A percentile compares a stretch with the other conserved stretches of the same genome.
These are phyloP conservation scores for Magnaporthiopsis incrustans DNA, from an alignment of 2,329 filamentous ascomycete species.

Conservation along the genomic window DNA sequence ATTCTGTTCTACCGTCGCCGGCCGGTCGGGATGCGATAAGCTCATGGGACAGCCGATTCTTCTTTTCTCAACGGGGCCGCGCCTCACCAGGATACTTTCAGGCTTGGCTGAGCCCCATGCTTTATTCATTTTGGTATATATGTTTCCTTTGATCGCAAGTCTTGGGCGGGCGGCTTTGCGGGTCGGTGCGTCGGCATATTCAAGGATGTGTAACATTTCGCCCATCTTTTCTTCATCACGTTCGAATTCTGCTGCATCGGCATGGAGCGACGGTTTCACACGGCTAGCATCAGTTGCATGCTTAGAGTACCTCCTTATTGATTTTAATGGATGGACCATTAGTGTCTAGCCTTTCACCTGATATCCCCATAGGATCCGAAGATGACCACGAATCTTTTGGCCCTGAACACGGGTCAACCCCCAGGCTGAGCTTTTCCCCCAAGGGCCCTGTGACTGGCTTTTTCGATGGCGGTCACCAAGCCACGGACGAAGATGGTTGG, in stretches of 20 bases:
- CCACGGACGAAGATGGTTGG: conserved; percentile 30
- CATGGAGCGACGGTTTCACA: neutral
- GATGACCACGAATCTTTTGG: too few species aligned
- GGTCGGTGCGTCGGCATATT: neutral
- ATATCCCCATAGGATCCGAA: too few species aligned
- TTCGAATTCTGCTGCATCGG: neutral
- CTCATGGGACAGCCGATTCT: neutral
- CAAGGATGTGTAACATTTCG: neutral
- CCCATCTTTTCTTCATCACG: neutral
- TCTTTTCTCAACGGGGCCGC: neutral
- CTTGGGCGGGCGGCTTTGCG: neutral
- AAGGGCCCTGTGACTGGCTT: too few species aligned
- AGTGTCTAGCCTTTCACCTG: too few species aligned
- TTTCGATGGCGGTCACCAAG: conserved; percentile 49
- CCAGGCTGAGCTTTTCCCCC: too few species aligned
- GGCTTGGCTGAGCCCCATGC: neutral
- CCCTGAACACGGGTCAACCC: too few species aligned
- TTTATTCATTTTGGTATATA: neutral
- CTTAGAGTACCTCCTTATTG: too few species aligned
- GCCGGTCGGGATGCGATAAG: neutral
- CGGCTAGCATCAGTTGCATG: neutral
- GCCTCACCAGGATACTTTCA: neutral
- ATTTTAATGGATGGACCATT: too few species aligned
- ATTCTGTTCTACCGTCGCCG: conserved; percentile 15
- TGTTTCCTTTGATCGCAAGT: neutral